A percentile compares a stretch with the other conserved stretches of the same genome.
Conservation (phyloP, 805 yeast genomes). For the Pichia pseudocactophila region DNA sequence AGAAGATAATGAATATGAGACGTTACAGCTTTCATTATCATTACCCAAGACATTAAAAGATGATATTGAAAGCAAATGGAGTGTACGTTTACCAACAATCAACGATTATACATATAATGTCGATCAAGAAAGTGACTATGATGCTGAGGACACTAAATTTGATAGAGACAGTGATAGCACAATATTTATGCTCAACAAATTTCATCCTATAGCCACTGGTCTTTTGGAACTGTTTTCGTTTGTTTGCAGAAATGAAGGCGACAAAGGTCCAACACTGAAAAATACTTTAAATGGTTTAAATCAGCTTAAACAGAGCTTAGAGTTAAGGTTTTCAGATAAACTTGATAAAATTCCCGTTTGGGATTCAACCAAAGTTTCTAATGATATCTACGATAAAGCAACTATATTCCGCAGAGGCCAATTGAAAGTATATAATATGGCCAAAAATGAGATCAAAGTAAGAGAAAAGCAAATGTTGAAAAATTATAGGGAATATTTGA, state of each 20-base stretch:
- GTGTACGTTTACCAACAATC: constrained; percentile 19
- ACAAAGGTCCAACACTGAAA: constrained; percentile 37
- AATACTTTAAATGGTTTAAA: constrained; percentile 54
- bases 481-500: constrained; percentile 19
- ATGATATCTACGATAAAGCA: constrained; percentile 20
- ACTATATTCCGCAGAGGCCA: constrained; percentile 35
- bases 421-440: constrained; percentile 28
- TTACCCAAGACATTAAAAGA: constrained; percentile 1
- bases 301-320: constrained; percentile 45
- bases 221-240: constrained; percentile 45
- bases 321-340: constrained; percentile 32
- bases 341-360: constrained; percentile 11
- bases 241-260: constrained; percentile 41
- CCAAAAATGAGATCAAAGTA: constrained; percentile 32
- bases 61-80: constrained; percentile 12
- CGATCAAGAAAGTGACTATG: not conserved
- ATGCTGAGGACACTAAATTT: not conserved
- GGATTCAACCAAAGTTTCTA: constrained; percentile 3
- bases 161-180: constrained; percentile 1
- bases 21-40: constrained; percentile 51
- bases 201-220: constrained; percentile 33
- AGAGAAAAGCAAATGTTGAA: constrained; percentile 34
- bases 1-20: constrained; percentile 48
- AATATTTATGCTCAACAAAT: constrained; percentile 22
- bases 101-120: constrained; percentile 24